Percentiles rank a stretch among this genome's conserved stretches.
Conservation (phyloP, 257 asterid species). For the Haberlea rhodopensis region DNA sequence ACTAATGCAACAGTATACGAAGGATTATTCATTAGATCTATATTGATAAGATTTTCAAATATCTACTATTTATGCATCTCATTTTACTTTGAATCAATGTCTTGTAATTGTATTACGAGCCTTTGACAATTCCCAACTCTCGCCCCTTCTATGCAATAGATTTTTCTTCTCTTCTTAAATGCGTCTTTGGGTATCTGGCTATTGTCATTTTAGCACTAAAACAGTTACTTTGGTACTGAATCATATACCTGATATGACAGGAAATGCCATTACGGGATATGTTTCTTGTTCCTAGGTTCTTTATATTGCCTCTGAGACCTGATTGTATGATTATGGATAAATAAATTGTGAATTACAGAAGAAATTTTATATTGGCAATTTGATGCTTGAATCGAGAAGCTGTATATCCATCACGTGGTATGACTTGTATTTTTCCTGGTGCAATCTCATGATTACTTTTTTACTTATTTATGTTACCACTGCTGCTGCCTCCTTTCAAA, state of each 20-base stretch:
- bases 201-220: slow-evolving; percentile 1
- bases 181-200: not conserved
- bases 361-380: no score
- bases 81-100: not conserved
- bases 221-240: slow-evolving; percentile 10
- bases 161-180: not conserved
- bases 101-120: not conserved
- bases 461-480: slow-evolving; percentile 13
- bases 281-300: not conserved
- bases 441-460: slow-evolving; percentile 5
- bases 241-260: not conserved
- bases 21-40: slow-evolving; percentile 1
- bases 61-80: no score
- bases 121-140: not conserved
- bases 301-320: not conserved
- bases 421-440: slow-evolving; percentile 7
- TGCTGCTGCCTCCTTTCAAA: not conserved
- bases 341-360: not conserved
- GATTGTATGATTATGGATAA: not conserved
- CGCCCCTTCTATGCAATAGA: not conserved
- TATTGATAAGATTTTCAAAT: no score
- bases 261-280: not conserved
- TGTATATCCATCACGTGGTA: slow-evolving; percentile 6
- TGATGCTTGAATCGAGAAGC: not conserved
- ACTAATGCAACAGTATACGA: slow-evolving; percentile 3